Percentiles rank a stretch among this genome's conserved stretches.
These are phyloP conservation scores for Stachybotrys chartarum DNA, from an alignment of 2,329 filamentous ascomycete genomes.

Conservation along the genomic window DNA sequence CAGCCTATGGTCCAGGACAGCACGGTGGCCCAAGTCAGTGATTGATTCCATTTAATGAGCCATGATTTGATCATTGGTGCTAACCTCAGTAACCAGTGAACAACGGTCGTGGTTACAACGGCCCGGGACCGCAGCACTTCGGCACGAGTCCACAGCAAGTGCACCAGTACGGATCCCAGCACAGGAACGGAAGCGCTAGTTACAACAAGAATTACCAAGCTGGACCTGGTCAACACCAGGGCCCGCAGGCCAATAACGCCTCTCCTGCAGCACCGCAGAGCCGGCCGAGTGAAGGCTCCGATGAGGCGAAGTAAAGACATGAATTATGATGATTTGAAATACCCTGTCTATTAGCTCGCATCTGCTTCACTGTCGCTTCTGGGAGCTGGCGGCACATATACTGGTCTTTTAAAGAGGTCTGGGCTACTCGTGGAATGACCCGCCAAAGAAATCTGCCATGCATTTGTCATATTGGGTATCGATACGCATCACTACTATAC, in stretches of 20 bases:
- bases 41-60: slow-evolving; percentile 5
- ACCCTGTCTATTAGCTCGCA: not conserved
- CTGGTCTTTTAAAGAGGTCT: not conserved
- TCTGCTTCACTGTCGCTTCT: not conserved
- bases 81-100: slow-evolving; percentile 45
- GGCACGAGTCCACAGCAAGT: slow-evolving; percentile 58
- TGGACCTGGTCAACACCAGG: slow-evolving; percentile 27
- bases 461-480: not conserved
- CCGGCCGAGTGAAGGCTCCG: slow-evolving; percentile 29
- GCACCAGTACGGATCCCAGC: slow-evolving; percentile 54
- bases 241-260: slow-evolving; percentile 25
- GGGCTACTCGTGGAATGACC: not conserved
- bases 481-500: not conserved
- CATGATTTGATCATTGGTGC: slow-evolving; percentile 9
- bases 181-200: slow-evolving; percentile 46
- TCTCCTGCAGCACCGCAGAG: slow-evolving; percentile 24
- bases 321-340: not conserved
- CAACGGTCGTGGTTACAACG: slow-evolving; percentile 53
- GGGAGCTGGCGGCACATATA: not conserved
- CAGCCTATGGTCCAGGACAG: slow-evolving; percentile 63
- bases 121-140: slow-evolving; percentile 53
- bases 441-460: not conserved
- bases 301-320: slow-evolving; percentile 35
- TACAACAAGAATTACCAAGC: slow-evolving; percentile 41
- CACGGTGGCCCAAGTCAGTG: slow-evolving; percentile 64